Conservation (phyloP, 2,329 filamentous ascomycete genomes). For the Alternaria sp. region DNA sequence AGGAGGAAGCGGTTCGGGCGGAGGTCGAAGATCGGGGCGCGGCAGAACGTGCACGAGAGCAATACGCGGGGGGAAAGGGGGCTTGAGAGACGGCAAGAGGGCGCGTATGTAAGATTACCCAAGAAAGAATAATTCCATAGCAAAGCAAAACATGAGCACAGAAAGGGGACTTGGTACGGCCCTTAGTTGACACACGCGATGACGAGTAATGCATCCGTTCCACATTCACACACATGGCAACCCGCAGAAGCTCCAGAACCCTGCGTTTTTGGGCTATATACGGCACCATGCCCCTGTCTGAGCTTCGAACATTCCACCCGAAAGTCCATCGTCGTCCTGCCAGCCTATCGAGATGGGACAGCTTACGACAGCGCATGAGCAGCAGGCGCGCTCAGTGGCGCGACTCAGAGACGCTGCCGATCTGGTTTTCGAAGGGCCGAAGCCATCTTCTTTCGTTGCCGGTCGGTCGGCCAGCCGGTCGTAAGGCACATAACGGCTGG, state of each 20-base stretch:
- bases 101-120: conserved; percentile 19
- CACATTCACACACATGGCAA: conserved; percentile 27
- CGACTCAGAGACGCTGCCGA: conserved; percentile 1
- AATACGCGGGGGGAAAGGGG: conserved; percentile 22
- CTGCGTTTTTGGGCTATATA: conserved; percentile 25
- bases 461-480: neutral
- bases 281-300: conserved; percentile 24
- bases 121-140: conserved; percentile 27
- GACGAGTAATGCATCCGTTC: conserved; percentile 33
- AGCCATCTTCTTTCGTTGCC: conserved; percentile 2
- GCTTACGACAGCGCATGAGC: conserved; percentile 8
- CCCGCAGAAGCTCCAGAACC: conserved; percentile 29
- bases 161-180: conserved; percentile 29
- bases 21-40: conserved; percentile 24
- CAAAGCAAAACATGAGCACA: conserved; percentile 18
- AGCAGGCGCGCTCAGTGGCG: neutral
- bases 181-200: conserved; percentile 26
- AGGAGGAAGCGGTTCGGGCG: conserved; percentile 30
- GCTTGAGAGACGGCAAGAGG: conserved; percentile 21
- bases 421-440: conserved; percentile 3
- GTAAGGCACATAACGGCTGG: neutral
- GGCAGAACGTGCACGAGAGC: conserved; percentile 33
- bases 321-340: conserved; percentile 9
- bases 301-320: conserved; percentile 7
- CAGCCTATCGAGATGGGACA: neutral